Percentiles rank a stretch among this genome's conserved stretches.
Conservation (phyloP, 352 stramenopile genomes). For the Saprolegnia diclina region DNA sequence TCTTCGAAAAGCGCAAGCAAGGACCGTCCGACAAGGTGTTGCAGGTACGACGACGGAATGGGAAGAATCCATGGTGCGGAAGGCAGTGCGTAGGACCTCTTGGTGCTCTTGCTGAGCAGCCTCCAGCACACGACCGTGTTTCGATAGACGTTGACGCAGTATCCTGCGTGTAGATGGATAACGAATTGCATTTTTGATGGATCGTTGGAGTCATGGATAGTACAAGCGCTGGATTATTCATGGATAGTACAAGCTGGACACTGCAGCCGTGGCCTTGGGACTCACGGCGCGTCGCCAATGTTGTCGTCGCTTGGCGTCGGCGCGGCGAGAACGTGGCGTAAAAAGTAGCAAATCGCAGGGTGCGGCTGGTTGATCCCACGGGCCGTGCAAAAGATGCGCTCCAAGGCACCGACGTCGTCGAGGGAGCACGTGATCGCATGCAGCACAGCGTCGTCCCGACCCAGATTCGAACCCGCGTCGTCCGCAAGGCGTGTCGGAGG, state of each 20-base stretch:
- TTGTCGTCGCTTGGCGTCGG: background rate
- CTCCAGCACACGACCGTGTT: slow-evolving; percentile 5
- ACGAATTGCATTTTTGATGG: too few species aligned
- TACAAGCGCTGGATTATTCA: too few species aligned
- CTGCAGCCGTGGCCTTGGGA: too few species aligned
- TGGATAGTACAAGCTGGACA: too few species aligned
- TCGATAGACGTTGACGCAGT: slow-evolving; percentile 10
- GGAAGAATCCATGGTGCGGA: too few species aligned
- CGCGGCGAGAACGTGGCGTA: background rate
- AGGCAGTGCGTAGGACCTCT: too few species aligned
- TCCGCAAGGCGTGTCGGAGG: background rate
- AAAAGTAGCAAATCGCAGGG: background rate
- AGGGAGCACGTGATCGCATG: background rate
- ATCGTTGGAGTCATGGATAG: too few species aligned
- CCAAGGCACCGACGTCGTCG: background rate
- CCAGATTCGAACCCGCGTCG: too few species aligned
- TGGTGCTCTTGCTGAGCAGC: background rate
- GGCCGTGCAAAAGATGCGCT: background rate
- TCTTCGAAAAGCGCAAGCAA: slow-evolving; percentile 57
- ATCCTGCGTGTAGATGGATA: too few species aligned
- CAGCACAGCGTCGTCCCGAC: background rate
- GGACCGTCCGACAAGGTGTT: slow-evolving; percentile 60
- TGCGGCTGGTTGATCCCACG: background rate
- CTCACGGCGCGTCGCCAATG: too few species aligned
- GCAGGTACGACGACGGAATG: too few species aligned